Evolutionary conservation across 2,329 filamentous ascomycete species (phyloP).

Genomic region (Cladosporium velox): DNA sequence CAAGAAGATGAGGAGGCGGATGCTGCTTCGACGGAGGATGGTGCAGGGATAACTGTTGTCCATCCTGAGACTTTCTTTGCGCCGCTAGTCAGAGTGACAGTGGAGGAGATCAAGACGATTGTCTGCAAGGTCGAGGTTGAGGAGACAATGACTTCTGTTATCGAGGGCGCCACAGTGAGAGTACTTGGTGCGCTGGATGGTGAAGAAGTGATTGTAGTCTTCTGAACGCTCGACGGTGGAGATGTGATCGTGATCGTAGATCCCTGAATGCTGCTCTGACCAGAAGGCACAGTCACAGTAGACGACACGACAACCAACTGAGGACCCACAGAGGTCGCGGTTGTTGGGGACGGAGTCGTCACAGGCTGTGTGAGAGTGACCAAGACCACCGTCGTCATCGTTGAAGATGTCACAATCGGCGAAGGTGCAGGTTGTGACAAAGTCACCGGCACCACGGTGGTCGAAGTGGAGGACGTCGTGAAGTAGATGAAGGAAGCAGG

Average conservation of each 20-base stretch:
- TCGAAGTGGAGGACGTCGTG: not conserved
- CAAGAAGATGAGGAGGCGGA: not conserved
- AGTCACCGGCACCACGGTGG: not conserved
- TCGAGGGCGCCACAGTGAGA: not conserved
- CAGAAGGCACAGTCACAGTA: not conserved
- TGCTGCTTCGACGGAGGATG: not conserved
- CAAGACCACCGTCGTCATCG: not conserved
- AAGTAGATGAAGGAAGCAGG: not conserved
- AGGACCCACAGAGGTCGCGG: not conserved
- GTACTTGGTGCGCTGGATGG: not conserved
- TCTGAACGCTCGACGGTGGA: not conserved
- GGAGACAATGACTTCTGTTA: not conserved
- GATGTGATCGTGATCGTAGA: not conserved
- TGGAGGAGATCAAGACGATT: not conserved
- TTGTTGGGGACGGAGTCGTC: not conserved
- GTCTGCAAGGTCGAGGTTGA: slow-evolving; percentile 1
- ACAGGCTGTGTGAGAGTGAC: not conserved
- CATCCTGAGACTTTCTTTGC: not conserved
- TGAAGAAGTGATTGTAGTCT: not conserved
- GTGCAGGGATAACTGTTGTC: not conserved
- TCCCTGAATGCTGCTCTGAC: not conserved
- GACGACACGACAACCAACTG: not conserved
- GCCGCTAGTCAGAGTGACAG: not conserved
- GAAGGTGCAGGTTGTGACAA: slow-evolving; percentile 5
- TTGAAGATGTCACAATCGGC: not conserved